Base-by-base conservation (phyloP, 1,284 basidiomycete species). In the Athelia psychrophila region DNA sequence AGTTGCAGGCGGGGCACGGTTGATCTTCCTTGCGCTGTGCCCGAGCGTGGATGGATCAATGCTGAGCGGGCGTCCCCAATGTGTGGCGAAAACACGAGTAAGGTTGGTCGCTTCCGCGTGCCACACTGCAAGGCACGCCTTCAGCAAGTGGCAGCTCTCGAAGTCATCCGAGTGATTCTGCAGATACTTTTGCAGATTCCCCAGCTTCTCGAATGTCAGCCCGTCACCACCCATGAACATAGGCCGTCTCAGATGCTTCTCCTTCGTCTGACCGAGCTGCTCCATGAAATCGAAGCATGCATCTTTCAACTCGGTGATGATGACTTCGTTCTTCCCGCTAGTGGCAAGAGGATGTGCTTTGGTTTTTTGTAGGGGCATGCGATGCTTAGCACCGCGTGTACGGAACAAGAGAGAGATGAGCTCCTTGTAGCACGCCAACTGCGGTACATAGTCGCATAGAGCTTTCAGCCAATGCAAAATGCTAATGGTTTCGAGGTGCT, bases 221-320 rank as follows among this genome's bases (percentile, higher is more conserved):
- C 69, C 68, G 56, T 73, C 70, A 1, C 70, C 69, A 15, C 64
- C 60, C 12, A 63, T 50, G 10, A 61, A 52, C 23, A 67, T 45
- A 0, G 68, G 49, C 1, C 52, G 49, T 0, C 32, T 19, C 12
- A 59, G 53, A 44, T 56, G 61, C 1, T 54, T 16, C 1, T 57
- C 63, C 0, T 48, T 30, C 8, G 47, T 56, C 47, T 69, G 63
- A 0, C 68, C 67, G 6, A 59, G 50, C 54, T 71, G 70, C 2
- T 19, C 50, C 3, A 67, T 54, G 36, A 71, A 66, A 47, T 72
- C 66, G 2, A 59, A 19, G 1, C 70, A 44, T 1, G 58, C 66
- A 19, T 59, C 65, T 45, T 63, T 63, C 2, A 71, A 50, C 45
- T 72, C 68, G 0, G 65, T 59, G 0, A 58, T 61, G 0, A 61